Evolutionary conservation across 2,329 filamentous ascomycete genomes (phyloP).

Genomic region (Aaosphaeria pasadenensis): DNA sequence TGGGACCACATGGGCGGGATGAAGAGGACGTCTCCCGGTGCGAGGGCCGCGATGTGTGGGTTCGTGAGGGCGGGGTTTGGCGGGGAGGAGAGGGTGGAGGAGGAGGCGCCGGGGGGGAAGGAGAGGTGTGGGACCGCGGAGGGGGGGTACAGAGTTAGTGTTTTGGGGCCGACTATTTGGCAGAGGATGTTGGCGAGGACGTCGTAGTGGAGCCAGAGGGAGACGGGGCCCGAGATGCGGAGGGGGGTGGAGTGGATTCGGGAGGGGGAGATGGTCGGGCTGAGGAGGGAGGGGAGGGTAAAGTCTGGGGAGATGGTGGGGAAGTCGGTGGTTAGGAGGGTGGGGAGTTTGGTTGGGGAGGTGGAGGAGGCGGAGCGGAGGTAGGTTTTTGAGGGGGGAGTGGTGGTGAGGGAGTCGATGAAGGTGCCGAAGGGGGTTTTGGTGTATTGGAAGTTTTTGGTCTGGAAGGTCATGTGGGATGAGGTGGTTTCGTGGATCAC

Average conservation of each 20-base stretch:
- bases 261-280: slow-evolving; percentile 53
- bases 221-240: slow-evolving; percentile 74
- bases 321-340: slow-evolving; percentile 70
- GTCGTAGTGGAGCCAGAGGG: slow-evolving; percentile 91
- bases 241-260: slow-evolving; percentile 71
- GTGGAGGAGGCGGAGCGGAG: slow-evolving; percentile 72
- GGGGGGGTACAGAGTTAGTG: slow-evolving; percentile 75
- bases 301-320: slow-evolving; percentile 69
- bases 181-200: slow-evolving; percentile 87
- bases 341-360: slow-evolving; percentile 66
- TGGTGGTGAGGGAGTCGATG: slow-evolving; percentile 51
- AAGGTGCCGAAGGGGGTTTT: slow-evolving; percentile 67
- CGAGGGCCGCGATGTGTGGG: slow-evolving; percentile 64
- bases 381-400: slow-evolving; percentile 62
- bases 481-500: slow-evolving; percentile 68
- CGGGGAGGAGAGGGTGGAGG: slow-evolving; percentile 62
- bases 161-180: slow-evolving; percentile 72
- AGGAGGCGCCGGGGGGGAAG: slow-evolving; percentile 75
- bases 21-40: slow-evolving; percentile 74
- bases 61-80: slow-evolving; percentile 42
- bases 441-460: slow-evolving; percentile 78
- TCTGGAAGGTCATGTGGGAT: slow-evolving; percentile 73
- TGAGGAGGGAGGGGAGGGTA: slow-evolving; percentile 60
- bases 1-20: slow-evolving; percentile 84
- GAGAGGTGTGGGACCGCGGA: slow-evolving; percentile 66